Evolutionary conservation across 192 early-diverging fungal genomes (phyloP), one percentile per base, ranked within the genome.

Genomic region (Coemansia sp.): DNA sequence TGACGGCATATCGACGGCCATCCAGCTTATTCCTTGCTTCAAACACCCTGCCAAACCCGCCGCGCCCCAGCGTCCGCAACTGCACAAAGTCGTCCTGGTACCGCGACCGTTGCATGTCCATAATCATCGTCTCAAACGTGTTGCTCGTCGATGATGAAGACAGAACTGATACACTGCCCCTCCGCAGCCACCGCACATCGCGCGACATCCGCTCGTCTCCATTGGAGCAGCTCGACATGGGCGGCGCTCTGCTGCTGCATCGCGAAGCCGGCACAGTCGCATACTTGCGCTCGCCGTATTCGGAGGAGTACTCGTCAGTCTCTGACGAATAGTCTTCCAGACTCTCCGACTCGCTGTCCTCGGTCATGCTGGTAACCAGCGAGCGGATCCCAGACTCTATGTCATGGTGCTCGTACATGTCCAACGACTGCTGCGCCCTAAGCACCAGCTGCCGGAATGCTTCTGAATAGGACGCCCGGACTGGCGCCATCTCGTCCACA

Each of bases 31-130:
- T 94, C 32, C 86, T 72, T n/a, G 86, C 92, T 48, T 88, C 80
- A 59, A 71, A 90, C 2, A 95, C 97, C 32, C 80, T 84, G 8
- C 95, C 97, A 79, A 97, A 98, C 3, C 95, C 97, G 40, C 97
- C 97, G 53, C 86, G 84, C 8, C 97, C 97, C 14, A 98, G 82
- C 21, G 84, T 75, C 11, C 80, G 66, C 11, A 95, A 59, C 71
- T 97, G 89, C 10, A 82, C 62, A 83, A 95, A 95, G 67, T 97
- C 93, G 60, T 89, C 86, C 29, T 78, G 65, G 72, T 94, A 97
- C 10, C 93, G 83, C 24, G 78, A 81, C 6, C 72, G 56, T 44
- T 70, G 75, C 46, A 64, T 63, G 21, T 78, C 75, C 59, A 78
- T 68, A 12, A 78, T 63, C 75, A 78, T 68, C 4, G 58, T 62